These are phyloP conservation scores for Chlamydomonas reinhardtii DNA, from an alignment of 163 green algal genomes.

Conservation along the genomic window DNA sequence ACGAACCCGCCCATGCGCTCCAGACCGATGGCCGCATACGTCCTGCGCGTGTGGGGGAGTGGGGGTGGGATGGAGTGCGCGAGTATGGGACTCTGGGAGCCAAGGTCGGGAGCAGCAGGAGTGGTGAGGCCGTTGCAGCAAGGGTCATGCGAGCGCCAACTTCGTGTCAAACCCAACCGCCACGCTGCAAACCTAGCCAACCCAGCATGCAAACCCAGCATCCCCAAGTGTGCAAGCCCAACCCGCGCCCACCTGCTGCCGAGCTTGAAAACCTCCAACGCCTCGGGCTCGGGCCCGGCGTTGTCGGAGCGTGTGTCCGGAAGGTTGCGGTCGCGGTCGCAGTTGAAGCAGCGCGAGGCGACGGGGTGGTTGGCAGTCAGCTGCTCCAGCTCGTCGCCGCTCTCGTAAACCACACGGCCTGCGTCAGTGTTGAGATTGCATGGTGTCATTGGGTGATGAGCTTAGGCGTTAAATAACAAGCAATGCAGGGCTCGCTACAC, in stretches of 20 bases:
- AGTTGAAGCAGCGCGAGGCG: conserved; percentile 41
- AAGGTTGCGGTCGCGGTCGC: conserved; percentile 31
- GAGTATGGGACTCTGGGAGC: not conserved
- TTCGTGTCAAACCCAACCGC: too few species aligned
- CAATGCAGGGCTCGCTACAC: too few species aligned
- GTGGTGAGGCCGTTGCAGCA: too few species aligned
- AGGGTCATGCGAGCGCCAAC: too few species aligned
- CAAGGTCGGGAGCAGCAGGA: not conserved
- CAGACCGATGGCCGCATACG: conserved; percentile 32
- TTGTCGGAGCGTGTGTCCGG: conserved; percentile 36
- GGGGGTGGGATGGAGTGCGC: not conserved
- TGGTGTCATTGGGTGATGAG: too few species aligned
- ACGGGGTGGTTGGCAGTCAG: conserved; percentile 21
- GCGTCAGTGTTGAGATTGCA: not conserved
- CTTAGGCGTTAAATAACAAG: too few species aligned
- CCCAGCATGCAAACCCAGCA: too few species aligned
- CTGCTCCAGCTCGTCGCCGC: conserved; percentile 32
- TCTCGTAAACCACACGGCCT: conserved; percentile 45
- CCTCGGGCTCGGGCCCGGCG: conserved; percentile 44
- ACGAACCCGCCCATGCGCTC: conserved; percentile 46
- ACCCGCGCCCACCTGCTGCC: not conserved
- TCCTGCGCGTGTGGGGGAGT: not conserved
- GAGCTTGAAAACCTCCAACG: conserved; percentile 35
- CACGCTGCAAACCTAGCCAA: too few species aligned
- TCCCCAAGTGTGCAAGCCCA: not conserved